Conservation (phyloP, 2,329 filamentous ascomycete species). For the Cadophora sp. region DNA sequence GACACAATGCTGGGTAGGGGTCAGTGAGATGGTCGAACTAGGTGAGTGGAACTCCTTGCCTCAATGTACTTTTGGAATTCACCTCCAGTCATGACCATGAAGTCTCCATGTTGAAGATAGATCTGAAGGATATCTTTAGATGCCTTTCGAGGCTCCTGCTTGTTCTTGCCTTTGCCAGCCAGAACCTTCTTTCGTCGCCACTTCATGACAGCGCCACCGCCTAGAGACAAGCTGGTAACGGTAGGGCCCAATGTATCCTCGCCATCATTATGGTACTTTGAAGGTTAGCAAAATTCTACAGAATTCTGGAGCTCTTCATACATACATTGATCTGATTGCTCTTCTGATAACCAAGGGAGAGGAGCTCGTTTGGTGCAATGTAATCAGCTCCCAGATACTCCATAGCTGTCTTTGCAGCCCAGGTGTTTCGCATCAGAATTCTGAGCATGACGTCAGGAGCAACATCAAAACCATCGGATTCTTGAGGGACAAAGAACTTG, state of each 20-base stretch:
- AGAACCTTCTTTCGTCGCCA: background rate
- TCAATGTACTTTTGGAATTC: constrained; percentile 66
- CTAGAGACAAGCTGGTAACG: constrained; percentile 67
- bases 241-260: constrained; percentile 67
- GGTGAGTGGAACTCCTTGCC: constrained; percentile 40
- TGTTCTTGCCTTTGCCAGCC: too few relatives aligned
- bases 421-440: constrained; percentile 60
- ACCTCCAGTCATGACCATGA: constrained; percentile 68
- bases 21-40: background rate
- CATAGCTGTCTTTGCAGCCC: constrained; percentile 57
- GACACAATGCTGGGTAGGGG: constrained; percentile 56
- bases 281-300: constrained; percentile 22
- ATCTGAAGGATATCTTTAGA: constrained; percentile 47
- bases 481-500: constrained; percentile 66
- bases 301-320: constrained; percentile 38
- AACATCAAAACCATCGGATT: constrained; percentile 56
- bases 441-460: constrained; percentile 57
- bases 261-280: constrained; percentile 71
- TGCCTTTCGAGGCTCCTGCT: background rate
- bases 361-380: constrained; percentile 66
- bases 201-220: constrained; percentile 63
- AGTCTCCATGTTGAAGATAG: constrained; percentile 65
- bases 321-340: constrained; percentile 61
- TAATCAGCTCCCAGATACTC: constrained; percentile 29
- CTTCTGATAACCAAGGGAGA: constrained; percentile 69